Evolutionary conservation across 805 yeast species (phyloP).

Genomic region (Scheffersomyces spartinae): DNA sequence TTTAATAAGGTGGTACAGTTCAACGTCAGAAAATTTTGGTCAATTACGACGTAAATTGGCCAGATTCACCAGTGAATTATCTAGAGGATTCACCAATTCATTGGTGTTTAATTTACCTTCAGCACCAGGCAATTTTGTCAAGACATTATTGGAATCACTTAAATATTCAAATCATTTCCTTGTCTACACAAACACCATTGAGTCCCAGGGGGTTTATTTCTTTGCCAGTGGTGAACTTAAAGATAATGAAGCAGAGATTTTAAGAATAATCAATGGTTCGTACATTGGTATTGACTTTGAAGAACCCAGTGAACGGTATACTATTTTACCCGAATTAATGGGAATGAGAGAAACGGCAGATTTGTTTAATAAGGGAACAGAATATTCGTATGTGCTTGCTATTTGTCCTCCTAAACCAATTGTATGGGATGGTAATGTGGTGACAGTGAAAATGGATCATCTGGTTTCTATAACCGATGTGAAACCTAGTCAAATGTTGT

Average conservation of each 20-base stretch:
- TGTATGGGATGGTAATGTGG: constrained; percentile 80
- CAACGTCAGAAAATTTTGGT: constrained; percentile 60
- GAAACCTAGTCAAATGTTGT: constrained; percentile 54
- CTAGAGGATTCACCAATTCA: constrained; percentile 65
- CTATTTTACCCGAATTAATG: too few species aligned
- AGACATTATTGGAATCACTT: constrained; percentile 43
- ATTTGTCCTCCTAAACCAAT: constrained; percentile 75
- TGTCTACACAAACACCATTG: constrained; percentile 61
- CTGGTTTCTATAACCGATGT: constrained; percentile 45
- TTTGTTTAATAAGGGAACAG: constrained; percentile 11
- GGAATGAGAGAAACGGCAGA: constrained; percentile 4
- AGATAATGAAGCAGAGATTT: constrained; percentile 26
- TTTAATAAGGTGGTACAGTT: constrained; percentile 51
- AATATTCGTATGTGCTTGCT: constrained; percentile 45
- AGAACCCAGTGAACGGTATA: too few species aligned
- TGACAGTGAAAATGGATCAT: constrained; percentile 37
- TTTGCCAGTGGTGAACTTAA: constrained; percentile 57
- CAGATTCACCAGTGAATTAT: constrained; percentile 60
- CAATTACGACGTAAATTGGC: constrained; percentile 71
- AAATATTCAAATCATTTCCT: constrained; percentile 62
- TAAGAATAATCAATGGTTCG: constrained; percentile 27
- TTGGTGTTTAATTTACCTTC: constrained; percentile 42
- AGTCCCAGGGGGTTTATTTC: constrained; percentile 66
- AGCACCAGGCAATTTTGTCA: constrained; percentile 31
- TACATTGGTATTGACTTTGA: not conserved